Percentiles rank a stretch among this genome's conserved stretches.
Evolutionary conservation across 169 alveolate species (phyloP).

Genomic region (Plasmodium gallinaceum): DNA sequence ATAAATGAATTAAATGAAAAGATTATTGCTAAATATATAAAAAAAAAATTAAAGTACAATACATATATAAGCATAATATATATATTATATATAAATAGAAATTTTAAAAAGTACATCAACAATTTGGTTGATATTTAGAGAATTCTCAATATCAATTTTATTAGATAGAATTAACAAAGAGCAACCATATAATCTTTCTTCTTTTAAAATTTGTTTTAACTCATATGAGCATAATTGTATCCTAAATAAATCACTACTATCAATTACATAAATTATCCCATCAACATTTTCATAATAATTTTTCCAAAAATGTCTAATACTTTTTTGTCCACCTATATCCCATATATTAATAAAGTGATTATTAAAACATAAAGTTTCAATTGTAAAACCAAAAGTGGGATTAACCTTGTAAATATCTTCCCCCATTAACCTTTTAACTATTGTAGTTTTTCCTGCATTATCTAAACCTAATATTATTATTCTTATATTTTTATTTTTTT

Average conservation of each 20-base stretch:
- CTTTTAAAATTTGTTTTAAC: constrained; percentile 94
- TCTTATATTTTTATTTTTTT: constrained; percentile 94
- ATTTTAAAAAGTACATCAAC: constrained; percentile 59
- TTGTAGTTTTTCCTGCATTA: constrained; percentile 98
- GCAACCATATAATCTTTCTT: constrained; percentile 92
- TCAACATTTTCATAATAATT: constrained; percentile 99
- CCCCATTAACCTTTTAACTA: constrained; percentile 93
- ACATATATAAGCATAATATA: neutral
- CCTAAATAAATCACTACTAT: constrained; percentile 97
- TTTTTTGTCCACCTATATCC: constrained; percentile 99
- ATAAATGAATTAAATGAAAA: neutral
- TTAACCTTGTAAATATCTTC: constrained; percentile 93
- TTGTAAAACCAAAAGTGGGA: constrained; percentile 97
- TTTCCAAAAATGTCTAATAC: constrained; percentile 99
- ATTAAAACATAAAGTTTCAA: constrained; percentile 91
- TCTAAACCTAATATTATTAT: constrained; percentile 96
- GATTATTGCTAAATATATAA: neutral
- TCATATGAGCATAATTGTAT: constrained; percentile 96
- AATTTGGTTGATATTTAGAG: constrained; percentile 72
- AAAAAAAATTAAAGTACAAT: too few species aligned
- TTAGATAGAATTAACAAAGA: constrained; percentile 79
- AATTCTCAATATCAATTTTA: constrained; percentile 56
- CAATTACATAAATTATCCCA: constrained; percentile 98
- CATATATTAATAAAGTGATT: constrained; percentile 93
- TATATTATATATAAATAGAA: constrained; percentile 85